Evolutionary conservation across 163 green algal genomes (phyloP).

Genomic region (Dunaliella salina): DNA sequence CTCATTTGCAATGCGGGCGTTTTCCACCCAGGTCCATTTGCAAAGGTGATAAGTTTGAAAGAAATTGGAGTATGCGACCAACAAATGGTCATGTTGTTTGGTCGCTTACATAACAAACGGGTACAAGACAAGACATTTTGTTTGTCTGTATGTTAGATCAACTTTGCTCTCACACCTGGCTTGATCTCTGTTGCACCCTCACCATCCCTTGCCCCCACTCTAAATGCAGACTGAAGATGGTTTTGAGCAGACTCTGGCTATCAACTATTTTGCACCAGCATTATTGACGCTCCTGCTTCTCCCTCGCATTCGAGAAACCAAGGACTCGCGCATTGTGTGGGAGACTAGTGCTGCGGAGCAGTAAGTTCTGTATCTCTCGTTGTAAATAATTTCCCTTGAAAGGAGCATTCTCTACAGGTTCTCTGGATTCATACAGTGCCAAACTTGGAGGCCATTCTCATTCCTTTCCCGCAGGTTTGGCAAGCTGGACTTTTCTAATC

Average conservation of each 20-base stretch:
- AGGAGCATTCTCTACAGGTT: too few species aligned
- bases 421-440: too few species aligned
- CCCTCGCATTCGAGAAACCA: not conserved
- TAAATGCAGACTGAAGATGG: constrained; percentile 16
- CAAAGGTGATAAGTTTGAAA: not conserved
- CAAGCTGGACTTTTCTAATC: constrained; percentile 19
- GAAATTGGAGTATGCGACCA: too few species aligned
- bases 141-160: too few species aligned
- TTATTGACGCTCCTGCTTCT: constrained; percentile 11
- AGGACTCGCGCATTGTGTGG: constrained; percentile 13
- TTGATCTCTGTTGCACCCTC: too few species aligned
- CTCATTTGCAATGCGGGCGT: constrained; percentile 14
- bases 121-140: too few species aligned
- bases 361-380: not conserved
- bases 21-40: constrained; percentile 15
- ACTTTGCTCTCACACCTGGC: not conserved
- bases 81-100: too few species aligned
- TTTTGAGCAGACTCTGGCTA: constrained; percentile 26
- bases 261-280: constrained; percentile 16
- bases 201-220: too few species aligned
- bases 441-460: too few species aligned
- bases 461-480: constrained; percentile 2
- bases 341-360: constrained; percentile 22
- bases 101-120: too few species aligned
- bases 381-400: too few species aligned